Evolutionary conservation across 2,329 filamentous ascomycete genomes (phyloP), one percentile per base, ranked within the genome.

Genomic region (Colletotrichum coccodes): DNA sequence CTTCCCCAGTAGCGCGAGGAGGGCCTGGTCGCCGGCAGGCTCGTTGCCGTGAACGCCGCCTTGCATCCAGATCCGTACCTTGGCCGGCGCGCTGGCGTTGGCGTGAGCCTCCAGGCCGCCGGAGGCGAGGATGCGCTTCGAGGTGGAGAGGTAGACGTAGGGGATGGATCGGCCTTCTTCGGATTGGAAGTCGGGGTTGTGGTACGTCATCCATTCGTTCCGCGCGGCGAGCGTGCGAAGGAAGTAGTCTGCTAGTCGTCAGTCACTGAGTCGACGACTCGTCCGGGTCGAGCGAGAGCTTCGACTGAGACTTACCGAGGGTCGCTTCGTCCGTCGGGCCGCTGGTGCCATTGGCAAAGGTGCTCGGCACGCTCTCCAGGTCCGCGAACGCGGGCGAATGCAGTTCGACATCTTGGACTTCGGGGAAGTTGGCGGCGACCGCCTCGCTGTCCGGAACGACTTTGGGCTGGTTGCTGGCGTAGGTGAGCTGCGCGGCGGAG

Each of bases 21-120:
- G 65, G 0, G 77, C 74, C 40, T 79, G 73, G 34, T 79, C 77
- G 3, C 77, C 77, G 0, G 73, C 77, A 0, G 77, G 77, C 23
- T 79, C 77, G 7, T 79, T 79, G 23, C 77, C 77, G 14, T 79
- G 77, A 0, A 77, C 76, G 3, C 72, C 75, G n/a, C 73, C 77
- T 36, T 79, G 76, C 4, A 79, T 56, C 71, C 74, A 79, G 16
- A 79, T 71, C 14, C 77, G 73, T 5, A 79, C 65, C 70, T 78
- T 79, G 18, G 62, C 56, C 1, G 64, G 52, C 18, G 26, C 62
- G 42, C 52, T 65, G 32, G 44, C 28, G 64, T 74, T 73, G 38
- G 62, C 66, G 30, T 47, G n/a, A 28, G 42, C 61, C 3, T n/a
- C 28, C 7, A 66, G 70, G 23, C 36, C 21, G 47, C 7, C 23